Evolutionary conservation across 768 basidiomycete species (phyloP).

Genomic region (Termitomyces titanicus): DNA sequence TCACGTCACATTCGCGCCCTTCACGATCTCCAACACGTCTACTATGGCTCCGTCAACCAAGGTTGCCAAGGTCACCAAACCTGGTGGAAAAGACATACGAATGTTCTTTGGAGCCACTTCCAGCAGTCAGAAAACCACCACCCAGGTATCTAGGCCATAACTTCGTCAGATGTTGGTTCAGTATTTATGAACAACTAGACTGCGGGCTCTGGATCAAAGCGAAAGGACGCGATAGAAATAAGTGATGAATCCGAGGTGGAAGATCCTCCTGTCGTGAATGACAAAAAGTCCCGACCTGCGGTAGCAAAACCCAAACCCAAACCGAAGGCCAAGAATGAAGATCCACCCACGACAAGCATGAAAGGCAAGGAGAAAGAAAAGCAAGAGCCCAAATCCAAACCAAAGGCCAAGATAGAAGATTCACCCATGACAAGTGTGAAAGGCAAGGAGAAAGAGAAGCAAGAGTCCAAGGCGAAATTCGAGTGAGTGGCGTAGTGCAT

Average conservation of each 20-base stretch:
- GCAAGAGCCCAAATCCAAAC: conserved; percentile 16
- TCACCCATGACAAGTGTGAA: not conserved
- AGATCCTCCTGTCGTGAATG: conserved; percentile 2
- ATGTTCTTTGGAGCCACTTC: conserved; percentile 31
- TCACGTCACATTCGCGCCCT: conserved; percentile 3
- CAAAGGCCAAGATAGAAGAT: conserved; percentile 9
- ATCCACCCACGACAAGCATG: not conserved
- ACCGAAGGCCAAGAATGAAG: conserved; percentile 9
- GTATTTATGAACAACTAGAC: conserved; percentile 4
- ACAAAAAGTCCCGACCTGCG: conserved; percentile 6
- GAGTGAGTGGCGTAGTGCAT: conserved; percentile 18
- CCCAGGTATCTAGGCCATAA: conserved; percentile 5
- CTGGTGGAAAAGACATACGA: conserved; percentile 33
- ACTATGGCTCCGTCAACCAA: conserved; percentile 20
- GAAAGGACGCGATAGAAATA: conserved; percentile 25
- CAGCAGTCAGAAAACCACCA: conserved; percentile 8
- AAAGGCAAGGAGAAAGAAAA: conserved; percentile 14
- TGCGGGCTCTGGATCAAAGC: conserved; percentile 12
- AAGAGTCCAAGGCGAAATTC: conserved; percentile 19
- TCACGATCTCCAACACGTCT: not conserved
- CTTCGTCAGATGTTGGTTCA: not conserved
- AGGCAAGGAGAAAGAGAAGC: conserved; percentile 13
- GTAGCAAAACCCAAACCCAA: conserved; percentile 15
- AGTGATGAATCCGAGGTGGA: too few species aligned
- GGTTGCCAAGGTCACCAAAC: conserved; percentile 22